Conservation (phyloP, 176 grass and related monocot genomes). For the Musa itinerans region DNA sequence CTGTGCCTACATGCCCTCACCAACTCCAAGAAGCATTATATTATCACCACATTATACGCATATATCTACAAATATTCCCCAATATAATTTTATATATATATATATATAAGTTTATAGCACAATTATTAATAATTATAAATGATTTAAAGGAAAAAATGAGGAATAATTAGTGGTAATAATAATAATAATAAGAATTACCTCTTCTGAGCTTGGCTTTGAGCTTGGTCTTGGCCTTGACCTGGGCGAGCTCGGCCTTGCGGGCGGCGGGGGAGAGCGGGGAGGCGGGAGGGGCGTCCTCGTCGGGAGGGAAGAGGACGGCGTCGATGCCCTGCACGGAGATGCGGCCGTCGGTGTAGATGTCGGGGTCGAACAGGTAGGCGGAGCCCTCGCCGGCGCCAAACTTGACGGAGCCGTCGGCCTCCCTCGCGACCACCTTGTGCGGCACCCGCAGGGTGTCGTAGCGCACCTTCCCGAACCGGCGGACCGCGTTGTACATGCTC, state of each 20-base stretch:
- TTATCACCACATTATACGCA: neutral
- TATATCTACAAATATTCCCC: too few relatives aligned
- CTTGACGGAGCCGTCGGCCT: constrained; percentile 80
- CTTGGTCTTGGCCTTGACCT: constrained; percentile 24
- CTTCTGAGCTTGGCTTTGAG: constrained; percentile 53
- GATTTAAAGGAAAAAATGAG: neutral
- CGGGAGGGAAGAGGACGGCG: constrained; percentile 54
- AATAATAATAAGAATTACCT: constrained; percentile 29
- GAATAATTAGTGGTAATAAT: neutral
- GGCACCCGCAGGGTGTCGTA: constrained; percentile 65
- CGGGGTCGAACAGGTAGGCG: constrained; percentile 67
- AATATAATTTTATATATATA: neutral
- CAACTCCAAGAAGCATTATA: too few relatives aligned
- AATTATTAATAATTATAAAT: neutral
- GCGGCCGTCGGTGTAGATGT: constrained; percentile 76
- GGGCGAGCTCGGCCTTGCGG: constrained; percentile 42
- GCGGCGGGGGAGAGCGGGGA: neutral
- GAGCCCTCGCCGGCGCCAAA: constrained; percentile 58
- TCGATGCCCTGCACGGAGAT: constrained; percentile 88
- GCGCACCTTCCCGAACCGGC: constrained; percentile 49
- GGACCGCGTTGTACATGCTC: constrained; percentile 76
- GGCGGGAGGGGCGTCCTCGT: constrained; percentile 23
- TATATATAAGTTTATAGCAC: too few relatives aligned
- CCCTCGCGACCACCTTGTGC: constrained; percentile 59
- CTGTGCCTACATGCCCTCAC: too few relatives aligned